These are phyloP conservation scores for Penicillium occitanis DNA, from an alignment of 2,329 filamentous ascomycete species.

Conservation along the genomic window DNA sequence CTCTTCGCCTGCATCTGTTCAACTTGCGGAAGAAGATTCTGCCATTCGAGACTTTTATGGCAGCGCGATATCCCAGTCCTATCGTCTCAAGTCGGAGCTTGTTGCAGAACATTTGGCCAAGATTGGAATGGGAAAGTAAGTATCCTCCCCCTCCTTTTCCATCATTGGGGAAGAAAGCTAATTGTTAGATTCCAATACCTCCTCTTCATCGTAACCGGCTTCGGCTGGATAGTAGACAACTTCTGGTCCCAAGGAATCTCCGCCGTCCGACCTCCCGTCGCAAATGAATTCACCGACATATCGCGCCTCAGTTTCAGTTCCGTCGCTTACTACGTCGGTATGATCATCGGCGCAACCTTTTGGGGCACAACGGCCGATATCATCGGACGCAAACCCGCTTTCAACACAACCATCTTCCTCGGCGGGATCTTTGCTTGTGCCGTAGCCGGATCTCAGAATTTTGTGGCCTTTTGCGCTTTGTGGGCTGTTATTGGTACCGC, in stretches of 20 bases:
- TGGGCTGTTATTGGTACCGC: slow-evolving; percentile 33
- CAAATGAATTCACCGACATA: slow-evolving; percentile 30
- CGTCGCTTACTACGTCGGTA: slow-evolving; percentile 40
- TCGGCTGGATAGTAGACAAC: slow-evolving; percentile 70
- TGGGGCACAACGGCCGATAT: slow-evolving; percentile 48
- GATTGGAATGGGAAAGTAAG: slow-evolving; percentile 35
- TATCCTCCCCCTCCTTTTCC: not conserved
- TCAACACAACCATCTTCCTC: slow-evolving; percentile 49
- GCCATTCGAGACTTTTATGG: slow-evolving; percentile 38
- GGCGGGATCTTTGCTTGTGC: slow-evolving; percentile 36
- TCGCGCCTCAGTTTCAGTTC: slow-evolving; percentile 34
- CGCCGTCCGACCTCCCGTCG: slow-evolving; percentile 31
- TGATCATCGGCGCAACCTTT: slow-evolving; percentile 49
- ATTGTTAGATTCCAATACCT: slow-evolving; percentile 52
- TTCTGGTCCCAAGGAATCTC: slow-evolving; percentile 34
- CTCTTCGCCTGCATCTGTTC: not conserved
- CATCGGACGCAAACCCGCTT: slow-evolving; percentile 47
- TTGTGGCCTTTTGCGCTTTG: slow-evolving; percentile 31
- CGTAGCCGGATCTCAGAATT: slow-evolving; percentile 29
- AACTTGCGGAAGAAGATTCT: not conserved
- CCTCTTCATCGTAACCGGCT: slow-evolving; percentile 65
- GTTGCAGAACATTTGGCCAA: slow-evolving; percentile 30
- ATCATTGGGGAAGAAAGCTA: not conserved
- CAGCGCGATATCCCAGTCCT: slow-evolving; percentile 32
- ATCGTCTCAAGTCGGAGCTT: slow-evolving; percentile 35